Percentiles rank a stretch among this genome's conserved stretches.
These are phyloP conservation scores for Dissophora globulifera DNA, from an alignment of 192 early-diverging fungal genomes.

Conservation along the genomic window DNA sequence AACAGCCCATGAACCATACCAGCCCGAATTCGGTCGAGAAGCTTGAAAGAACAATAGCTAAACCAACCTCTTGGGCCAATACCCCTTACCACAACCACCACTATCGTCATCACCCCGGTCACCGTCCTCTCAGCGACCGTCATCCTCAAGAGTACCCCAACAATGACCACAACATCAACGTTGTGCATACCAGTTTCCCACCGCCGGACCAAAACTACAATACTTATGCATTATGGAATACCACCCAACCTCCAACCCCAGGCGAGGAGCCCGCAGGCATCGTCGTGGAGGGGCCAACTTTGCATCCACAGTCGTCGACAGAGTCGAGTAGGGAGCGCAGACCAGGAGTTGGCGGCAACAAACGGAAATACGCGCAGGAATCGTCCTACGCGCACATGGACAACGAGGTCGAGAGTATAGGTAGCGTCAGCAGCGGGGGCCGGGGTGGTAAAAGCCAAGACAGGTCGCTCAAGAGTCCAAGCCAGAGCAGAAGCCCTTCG, in stretches of 20 bases:
- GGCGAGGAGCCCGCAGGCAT: not conserved
- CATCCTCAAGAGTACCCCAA: not conserved
- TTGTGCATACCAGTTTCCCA: not conserved
- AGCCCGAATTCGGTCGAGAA: constrained; percentile 7
- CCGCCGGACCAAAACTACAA: not conserved
- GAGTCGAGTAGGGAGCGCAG: too few relatives aligned
- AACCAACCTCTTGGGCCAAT: too few relatives aligned
- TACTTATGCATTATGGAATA: not conserved
- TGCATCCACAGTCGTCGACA: too few relatives aligned
- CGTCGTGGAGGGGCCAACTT: not conserved
- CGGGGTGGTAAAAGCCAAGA: not conserved
- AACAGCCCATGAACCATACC: constrained; percentile 11
- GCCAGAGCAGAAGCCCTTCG: too few relatives aligned
- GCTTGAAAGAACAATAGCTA: not conserved
- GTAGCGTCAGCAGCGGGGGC: not conserved
- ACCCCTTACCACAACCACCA: not conserved
- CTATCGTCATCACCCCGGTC: not conserved
- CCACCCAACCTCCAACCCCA: not conserved
- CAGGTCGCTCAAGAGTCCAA: not conserved
- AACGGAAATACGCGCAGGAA: not conserved
- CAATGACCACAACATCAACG: not conserved
- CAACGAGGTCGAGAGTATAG: not conserved
- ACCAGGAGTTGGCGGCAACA: too few relatives aligned
- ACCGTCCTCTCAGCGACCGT: not conserved
- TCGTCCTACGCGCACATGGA: too few relatives aligned